Evolutionary conservation across 176 grass and related monocot species (phyloP).

Genomic region (Phragmites australis): DNA sequence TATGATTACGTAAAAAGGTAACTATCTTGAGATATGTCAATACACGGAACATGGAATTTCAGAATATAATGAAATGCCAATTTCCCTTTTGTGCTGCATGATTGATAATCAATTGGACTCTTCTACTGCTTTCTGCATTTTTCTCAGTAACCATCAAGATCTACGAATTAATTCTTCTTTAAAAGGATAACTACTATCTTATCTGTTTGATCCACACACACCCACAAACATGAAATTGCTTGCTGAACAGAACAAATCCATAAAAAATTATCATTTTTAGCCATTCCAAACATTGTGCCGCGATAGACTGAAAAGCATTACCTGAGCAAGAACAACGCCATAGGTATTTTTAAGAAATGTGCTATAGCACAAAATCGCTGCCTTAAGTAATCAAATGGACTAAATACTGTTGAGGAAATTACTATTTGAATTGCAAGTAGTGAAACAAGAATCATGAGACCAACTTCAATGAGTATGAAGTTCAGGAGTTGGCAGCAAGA

Average conservation of each 20-base stretch:
- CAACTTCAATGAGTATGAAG: constrained; percentile 10
- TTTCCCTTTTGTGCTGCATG: neutral
- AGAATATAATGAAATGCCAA: constrained; percentile 18
- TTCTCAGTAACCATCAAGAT: constrained; percentile 8
- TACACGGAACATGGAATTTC: constrained; percentile 8
- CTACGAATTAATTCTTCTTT: neutral
- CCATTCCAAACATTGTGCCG: neutral
- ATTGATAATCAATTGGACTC: neutral
- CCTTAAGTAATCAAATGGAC: constrained; percentile 12
- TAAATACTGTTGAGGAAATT: neutral
- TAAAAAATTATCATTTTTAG: neutral
- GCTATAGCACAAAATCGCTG: neutral
- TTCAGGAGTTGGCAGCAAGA: neutral
- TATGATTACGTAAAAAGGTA: neutral
- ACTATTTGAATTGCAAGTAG: neutral
- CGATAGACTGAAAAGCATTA: neutral
- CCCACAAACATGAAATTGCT: constrained; percentile 23
- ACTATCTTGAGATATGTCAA: constrained; percentile 8
- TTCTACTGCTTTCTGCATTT: neutral
- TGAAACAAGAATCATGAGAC: constrained; percentile 3
- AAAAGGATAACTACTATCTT: neutral
- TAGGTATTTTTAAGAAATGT: neutral
- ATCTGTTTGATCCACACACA: neutral
- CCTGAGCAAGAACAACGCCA: constrained; percentile 20
- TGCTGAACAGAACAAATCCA: neutral